A percentile compares a stretch with the other conserved stretches of the same genome.
Evolutionary conservation across 2,329 filamentous ascomycete genomes (phyloP).

Genomic region (Aspergillus neoniger): DNA sequence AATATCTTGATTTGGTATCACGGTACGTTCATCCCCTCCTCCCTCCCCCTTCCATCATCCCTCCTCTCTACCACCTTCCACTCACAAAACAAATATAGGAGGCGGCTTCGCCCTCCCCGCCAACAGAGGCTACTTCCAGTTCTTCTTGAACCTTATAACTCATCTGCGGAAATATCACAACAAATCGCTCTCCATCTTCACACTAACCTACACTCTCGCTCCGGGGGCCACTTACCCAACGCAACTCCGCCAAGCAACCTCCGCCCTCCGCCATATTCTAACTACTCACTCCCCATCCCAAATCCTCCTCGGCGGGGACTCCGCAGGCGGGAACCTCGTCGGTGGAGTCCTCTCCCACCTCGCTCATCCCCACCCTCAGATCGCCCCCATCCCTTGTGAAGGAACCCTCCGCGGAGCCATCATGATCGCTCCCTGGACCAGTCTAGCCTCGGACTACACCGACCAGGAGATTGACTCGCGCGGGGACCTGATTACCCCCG

Average conservation of each 20-base stretch:
- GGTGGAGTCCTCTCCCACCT: slow-evolving; percentile 43
- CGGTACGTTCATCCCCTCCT: slow-evolving; percentile 23
- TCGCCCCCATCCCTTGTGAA: slow-evolving; percentile 46
- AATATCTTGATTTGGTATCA: slow-evolving; percentile 45
- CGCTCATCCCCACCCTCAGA: slow-evolving; percentile 58
- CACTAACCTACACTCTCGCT: slow-evolving; percentile 62
- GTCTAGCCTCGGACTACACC: slow-evolving; percentile 50
- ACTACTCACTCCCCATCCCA: slow-evolving; percentile 35
- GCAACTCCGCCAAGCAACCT: slow-evolving; percentile 46
- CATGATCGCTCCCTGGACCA: slow-evolving; percentile 61
- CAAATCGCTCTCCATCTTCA: slow-evolving; percentile 52
- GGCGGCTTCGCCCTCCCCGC: slow-evolving; percentile 59
- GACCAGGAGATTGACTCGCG: slow-evolving; percentile 49
- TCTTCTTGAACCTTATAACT: slow-evolving; percentile 48
- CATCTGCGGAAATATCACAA: slow-evolving; percentile 37
- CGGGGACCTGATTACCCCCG: slow-evolving; percentile 53
- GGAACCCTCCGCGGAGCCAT: slow-evolving; percentile 53
- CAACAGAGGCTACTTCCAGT: slow-evolving; percentile 51
- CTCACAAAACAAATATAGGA: slow-evolving; percentile 35
- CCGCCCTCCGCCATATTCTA: slow-evolving; percentile 43
- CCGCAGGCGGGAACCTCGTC: slow-evolving; percentile 47
- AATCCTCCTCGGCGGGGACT: slow-evolving; percentile 48
- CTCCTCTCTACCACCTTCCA: not conserved
- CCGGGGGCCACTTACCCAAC: slow-evolving; percentile 47
- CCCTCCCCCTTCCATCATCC: not conserved